Evolutionary conservation across 1,139 yeast species (phyloP).

Genomic region (Yamadazyma siamensis): DNA sequence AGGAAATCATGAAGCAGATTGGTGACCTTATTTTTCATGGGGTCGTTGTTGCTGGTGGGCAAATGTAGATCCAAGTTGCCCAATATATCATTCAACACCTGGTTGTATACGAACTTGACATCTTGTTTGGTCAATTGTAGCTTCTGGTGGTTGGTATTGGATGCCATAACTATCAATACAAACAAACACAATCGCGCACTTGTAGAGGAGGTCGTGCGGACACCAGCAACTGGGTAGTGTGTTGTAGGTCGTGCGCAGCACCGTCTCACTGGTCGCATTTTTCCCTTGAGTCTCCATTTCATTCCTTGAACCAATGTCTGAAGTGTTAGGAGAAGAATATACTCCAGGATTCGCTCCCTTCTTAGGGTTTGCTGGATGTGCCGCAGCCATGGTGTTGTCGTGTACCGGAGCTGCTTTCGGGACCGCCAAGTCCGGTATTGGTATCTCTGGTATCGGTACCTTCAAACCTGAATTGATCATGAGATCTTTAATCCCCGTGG

Average conservation of each 20-base stretch:
- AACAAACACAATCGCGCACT: constrained; percentile 2
- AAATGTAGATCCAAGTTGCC: constrained; percentile 45
- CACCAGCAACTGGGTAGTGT: background rate
- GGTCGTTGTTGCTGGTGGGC: constrained; percentile 45
- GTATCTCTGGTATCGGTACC: constrained; percentile 89
- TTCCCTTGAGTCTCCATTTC: no score
- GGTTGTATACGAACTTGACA: constrained; percentile 43
- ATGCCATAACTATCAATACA: constrained; percentile 15
- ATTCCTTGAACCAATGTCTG: constrained; percentile 36
- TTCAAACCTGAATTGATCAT: constrained; percentile 79
- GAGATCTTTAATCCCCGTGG: constrained; percentile 89
- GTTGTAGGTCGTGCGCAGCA: no score
- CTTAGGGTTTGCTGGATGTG: constrained; percentile 94
- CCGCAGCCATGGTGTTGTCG: constrained; percentile 84
- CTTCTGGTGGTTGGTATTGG: constrained; percentile 25
- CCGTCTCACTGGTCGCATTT: no score
- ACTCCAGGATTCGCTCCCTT: constrained; percentile 91
- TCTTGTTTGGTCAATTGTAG: constrained; percentile 50
- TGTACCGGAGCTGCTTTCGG: constrained; percentile 98
- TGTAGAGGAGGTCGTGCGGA: background rate
- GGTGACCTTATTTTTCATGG: constrained; percentile 43
- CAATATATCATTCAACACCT: constrained; percentile 36
- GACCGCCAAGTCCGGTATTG: constrained; percentile 97
- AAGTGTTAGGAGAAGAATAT: constrained; percentile 47
- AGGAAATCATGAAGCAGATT: constrained; percentile 42